phyloP scores from a whole-genome alignment of 306 rosid genomes.

The Acmispon strigosus region DNA sequence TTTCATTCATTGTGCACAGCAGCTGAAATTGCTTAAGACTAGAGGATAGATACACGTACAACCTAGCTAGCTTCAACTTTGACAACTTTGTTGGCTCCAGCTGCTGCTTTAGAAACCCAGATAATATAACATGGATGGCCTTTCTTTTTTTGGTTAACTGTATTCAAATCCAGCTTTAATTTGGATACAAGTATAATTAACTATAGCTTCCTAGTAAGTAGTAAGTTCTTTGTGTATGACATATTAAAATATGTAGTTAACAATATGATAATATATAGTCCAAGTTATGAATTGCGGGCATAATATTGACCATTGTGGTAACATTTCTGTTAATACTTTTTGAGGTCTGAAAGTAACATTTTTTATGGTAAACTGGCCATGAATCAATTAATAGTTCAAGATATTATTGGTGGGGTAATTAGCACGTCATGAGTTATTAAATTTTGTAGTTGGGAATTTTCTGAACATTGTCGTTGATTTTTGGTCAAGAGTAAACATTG shows the following conservation, averaged over 20 bases:
- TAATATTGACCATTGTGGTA: no score
- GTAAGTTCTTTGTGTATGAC: neutral
- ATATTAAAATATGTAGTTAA: neutral
- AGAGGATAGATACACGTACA: neutral
- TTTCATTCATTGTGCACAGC: slow-evolving; percentile 46
- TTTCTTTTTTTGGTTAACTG: neutral
- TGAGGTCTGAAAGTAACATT: no score
- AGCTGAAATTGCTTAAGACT: slow-evolving; percentile 55
- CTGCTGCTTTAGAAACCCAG: neutral
- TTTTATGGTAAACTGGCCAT: no score
- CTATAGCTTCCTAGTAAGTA: neutral
- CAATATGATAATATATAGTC: neutral
- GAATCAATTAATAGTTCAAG: no score
- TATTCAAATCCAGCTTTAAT: slow-evolving; percentile 1
- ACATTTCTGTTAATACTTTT: no score
- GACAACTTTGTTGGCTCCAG: neutral
- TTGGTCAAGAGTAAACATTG: no score
- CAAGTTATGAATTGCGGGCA: neutral
- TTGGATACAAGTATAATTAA: neutral
- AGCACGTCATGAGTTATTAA: no score
- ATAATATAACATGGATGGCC: no score
- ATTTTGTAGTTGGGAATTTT: no score
- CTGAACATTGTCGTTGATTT: no score
- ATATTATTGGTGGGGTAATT: no score
- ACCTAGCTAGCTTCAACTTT: neutral